A percentile compares a stretch with the other conserved stretches of the same genome.
Conservation (phyloP, 2,329 filamentous ascomycete species). For the Cryphonectria radicalis region DNA sequence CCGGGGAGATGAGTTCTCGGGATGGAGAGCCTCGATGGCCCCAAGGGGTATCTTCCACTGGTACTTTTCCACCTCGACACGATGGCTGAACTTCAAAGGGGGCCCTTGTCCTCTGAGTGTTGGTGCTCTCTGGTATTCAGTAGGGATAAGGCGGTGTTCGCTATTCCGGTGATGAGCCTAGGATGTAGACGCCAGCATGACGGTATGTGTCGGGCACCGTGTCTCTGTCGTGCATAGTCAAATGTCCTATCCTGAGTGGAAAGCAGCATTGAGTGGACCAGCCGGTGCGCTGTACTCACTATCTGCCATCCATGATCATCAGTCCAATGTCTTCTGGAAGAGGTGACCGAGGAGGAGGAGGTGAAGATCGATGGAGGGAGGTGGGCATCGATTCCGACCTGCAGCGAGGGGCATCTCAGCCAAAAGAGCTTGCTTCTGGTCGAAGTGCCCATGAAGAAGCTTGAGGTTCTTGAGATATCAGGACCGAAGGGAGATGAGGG, state of each 20-base stretch:
- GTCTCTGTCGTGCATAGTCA: too few relatives aligned
- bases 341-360: not conserved
- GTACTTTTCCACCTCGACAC: not conserved
- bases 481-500: not conserved
- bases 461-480: not conserved
- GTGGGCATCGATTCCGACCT: not conserved
- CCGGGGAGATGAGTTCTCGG: not conserved
- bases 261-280: not conserved
- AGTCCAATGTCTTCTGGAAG: not conserved
- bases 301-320: not conserved
- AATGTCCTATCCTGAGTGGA: not conserved
- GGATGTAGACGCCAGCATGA: not conserved
- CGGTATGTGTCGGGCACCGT: not conserved
- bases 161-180: not conserved
- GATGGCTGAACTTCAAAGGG: not conserved
- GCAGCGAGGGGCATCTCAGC: not conserved
- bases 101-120: not conserved
- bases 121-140: not conserved
- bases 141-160: not conserved
- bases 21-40: not conserved
- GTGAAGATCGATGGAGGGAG: not conserved
- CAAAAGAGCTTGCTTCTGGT: not conserved
- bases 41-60: constrained; percentile 4
- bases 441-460: not conserved
- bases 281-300: not conserved